A percentile compares a stretch with the other conserved stretches of the same genome.
Evolutionary conservation across 2,329 filamentous ascomycete genomes (phyloP).

Genomic region (Cladophialophora psammophila): DNA sequence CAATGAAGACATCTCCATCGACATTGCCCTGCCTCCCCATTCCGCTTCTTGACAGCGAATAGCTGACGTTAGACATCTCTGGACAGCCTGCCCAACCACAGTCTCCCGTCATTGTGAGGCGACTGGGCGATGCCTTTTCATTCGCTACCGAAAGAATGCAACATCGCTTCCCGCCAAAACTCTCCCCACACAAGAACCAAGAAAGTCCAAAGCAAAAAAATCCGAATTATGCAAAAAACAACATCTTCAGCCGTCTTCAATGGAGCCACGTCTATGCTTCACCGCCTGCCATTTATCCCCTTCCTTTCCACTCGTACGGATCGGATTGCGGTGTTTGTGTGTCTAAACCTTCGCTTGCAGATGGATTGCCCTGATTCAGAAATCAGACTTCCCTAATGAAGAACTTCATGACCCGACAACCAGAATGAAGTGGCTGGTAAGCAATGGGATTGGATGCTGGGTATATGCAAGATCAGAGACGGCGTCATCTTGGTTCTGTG

Average conservation of each 20-base stretch:
- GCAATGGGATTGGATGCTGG: slow-evolving; percentile 32
- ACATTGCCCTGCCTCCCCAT: neutral
- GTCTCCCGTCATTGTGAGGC: neutral
- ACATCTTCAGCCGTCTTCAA: slow-evolving; percentile 23
- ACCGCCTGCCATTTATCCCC: slow-evolving; percentile 32
- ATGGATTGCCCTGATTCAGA: slow-evolving; percentile 20
- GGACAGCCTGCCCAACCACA: neutral
- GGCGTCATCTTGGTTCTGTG: slow-evolving; percentile 33
- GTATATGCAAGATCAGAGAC: slow-evolving; percentile 36
- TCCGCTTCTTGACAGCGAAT: neutral
- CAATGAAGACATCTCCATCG: neutral
- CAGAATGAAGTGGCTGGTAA: slow-evolving; percentile 36
- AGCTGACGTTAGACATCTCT: neutral
- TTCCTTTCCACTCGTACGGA: slow-evolving; percentile 33
- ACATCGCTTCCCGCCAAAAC: slow-evolving; percentile 9
- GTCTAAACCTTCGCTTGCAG: slow-evolving; percentile 33
- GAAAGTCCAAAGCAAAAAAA: slow-evolving; percentile 5
- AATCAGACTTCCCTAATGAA: slow-evolving; percentile 30
- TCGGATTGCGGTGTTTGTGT: slow-evolving; percentile 22
- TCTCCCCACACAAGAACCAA: slow-evolving; percentile 14
- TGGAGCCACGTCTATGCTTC: slow-evolving; percentile 37
- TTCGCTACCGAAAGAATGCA: slow-evolving; percentile 3
- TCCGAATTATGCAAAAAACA: slow-evolving; percentile 31
- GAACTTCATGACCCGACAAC: slow-evolving; percentile 31
- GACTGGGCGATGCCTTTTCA: neutral